Percentiles rank a stretch among this genome's conserved stretches.
These are phyloP conservation scores for Leccinum fuscescens DNA, from an alignment of 1,284 basidiomycete species.

Conservation along the genomic window DNA sequence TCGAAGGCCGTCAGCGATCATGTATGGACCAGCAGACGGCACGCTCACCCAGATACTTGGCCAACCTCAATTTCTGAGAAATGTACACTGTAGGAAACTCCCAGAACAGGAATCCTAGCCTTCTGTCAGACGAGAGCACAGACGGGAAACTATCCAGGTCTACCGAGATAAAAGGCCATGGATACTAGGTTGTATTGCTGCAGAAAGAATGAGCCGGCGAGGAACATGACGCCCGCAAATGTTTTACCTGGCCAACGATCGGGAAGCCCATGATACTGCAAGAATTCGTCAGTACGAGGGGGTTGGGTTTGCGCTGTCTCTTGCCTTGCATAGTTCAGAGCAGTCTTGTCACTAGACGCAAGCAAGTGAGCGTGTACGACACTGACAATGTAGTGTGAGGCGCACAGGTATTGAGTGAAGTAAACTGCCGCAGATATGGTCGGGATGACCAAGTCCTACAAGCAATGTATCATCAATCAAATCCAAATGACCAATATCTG, in stretches of 20 bases:
- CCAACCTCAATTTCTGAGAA: constrained; percentile 44
- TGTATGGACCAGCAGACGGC: not conserved
- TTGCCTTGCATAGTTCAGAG: constrained; percentile 65
- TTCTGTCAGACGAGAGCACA: constrained; percentile 2
- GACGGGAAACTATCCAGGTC: not conserved
- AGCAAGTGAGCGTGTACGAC: constrained; percentile 5
- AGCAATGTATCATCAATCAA: not conserved
- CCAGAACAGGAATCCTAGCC: constrained; percentile 55
- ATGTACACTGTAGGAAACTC: constrained; percentile 70
- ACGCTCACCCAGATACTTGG: constrained; percentile 48
- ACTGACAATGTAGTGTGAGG: not conserved
- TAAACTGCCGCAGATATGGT: constrained; percentile 65
- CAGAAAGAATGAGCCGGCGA: constrained; percentile 9
- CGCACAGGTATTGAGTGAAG: constrained; percentile 63
- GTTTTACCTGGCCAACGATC: constrained; percentile 54
- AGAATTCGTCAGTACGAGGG: constrained; percentile 7
- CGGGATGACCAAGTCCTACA: constrained; percentile 55
- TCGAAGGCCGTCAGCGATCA: too few species aligned
- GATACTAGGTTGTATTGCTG: constrained; percentile 62
- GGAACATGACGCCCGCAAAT: not conserved
- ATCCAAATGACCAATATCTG: not conserved
- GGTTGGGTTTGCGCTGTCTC: not conserved
- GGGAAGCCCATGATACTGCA: constrained; percentile 64
- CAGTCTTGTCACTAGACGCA: constrained; percentile 58
- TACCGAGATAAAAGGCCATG: constrained; percentile 49